phyloP scores from a whole-genome alignment of 345 rosid genomes.

The Gossypium stocksii region DNA sequence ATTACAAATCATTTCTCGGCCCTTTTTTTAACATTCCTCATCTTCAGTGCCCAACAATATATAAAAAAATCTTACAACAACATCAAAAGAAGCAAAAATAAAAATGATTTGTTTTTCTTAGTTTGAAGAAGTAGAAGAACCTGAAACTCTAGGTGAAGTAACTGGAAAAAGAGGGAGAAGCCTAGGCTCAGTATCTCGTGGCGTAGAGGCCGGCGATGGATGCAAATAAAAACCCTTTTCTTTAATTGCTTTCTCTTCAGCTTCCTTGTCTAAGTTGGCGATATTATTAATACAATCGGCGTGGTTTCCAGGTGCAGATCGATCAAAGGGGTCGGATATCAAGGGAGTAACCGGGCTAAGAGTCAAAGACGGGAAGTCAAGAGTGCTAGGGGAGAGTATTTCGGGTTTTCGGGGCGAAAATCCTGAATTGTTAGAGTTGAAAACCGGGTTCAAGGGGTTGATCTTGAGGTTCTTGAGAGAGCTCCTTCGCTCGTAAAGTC shows the following conservation, averaged over 20 bases:
- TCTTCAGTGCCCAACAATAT: conserved; percentile 23
- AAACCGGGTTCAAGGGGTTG: conserved; percentile 72
- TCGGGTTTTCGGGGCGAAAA: conserved; percentile 69
- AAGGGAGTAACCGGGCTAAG: conserved; percentile 94
- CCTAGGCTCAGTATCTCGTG: conserved; percentile 67
- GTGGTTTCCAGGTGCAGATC: conserved; percentile 46
- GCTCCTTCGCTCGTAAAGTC: conserved; percentile 59
- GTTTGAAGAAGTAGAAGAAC: conserved; percentile 44
- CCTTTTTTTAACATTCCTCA: conserved; percentile 21
- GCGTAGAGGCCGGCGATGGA: conserved; percentile 80
- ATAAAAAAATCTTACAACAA: conserved; percentile 27
- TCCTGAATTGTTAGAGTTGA: conserved; percentile 40
- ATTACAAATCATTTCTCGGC: conserved; percentile 28
- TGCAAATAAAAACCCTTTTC: conserved; percentile 87
- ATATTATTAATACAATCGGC: conserved; percentile 15
- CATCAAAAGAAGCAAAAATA: not conserved
- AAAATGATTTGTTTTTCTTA: not conserved
- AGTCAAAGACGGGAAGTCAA: conserved; percentile 77
- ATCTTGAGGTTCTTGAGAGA: conserved; percentile 80
- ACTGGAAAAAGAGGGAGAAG: conserved; percentile 81
- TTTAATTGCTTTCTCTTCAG: conserved; percentile 76
- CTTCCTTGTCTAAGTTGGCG: conserved; percentile 25
- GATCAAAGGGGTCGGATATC: conserved; percentile 77
- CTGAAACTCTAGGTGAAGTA: conserved; percentile 75
- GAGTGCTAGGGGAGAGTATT: conserved; percentile 85